Percentiles rank a stretch among this genome's conserved stretches.
Conservation (phyloP, 192 early-diverging fungal genomes). For the Entomortierella parvispora region DNA sequence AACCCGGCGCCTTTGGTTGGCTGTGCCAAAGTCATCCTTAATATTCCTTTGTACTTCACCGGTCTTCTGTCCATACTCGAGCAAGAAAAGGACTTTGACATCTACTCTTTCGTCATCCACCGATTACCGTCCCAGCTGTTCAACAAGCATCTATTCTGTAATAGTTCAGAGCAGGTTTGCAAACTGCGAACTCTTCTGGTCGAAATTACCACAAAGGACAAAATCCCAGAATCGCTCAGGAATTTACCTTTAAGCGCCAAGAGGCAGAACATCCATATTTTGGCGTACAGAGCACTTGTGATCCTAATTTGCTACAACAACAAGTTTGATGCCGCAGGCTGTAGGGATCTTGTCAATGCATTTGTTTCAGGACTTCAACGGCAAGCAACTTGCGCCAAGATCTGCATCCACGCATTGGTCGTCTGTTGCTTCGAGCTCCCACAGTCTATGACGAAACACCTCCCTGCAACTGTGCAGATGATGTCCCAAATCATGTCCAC, state of each 20-base stretch:
- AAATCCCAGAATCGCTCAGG: conserved; percentile 64
- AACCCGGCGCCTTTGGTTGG: conserved; percentile 37
- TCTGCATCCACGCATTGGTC: conserved; percentile 84
- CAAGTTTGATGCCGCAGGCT: conserved; percentile 71
- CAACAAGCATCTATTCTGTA: conserved; percentile 79
- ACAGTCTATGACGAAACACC: conserved; percentile 74
- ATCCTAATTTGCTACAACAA: conserved; percentile 74
- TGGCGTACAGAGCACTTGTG: conserved; percentile 69
- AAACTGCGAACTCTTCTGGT: conserved; percentile 63
- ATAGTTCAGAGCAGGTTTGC: conserved; percentile 62
- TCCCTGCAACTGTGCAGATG: conserved; percentile 74
- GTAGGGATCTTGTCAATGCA: conserved; percentile 76
- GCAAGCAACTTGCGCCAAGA: conserved; percentile 74
- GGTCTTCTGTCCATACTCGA: conserved; percentile 68
- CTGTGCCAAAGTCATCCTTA: conserved; percentile 57
- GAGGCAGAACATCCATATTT: conserved; percentile 73
- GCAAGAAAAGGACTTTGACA: conserved; percentile 75
- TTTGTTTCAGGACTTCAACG: conserved; percentile 80
- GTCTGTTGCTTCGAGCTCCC: conserved; percentile 87
- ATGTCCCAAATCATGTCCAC: conserved; percentile 88
- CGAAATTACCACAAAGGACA: conserved; percentile 66
- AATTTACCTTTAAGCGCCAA: conserved; percentile 67
- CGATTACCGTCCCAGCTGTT: conserved; percentile 75
- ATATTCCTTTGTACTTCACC: conserved; percentile 65
- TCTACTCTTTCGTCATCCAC: conserved; percentile 75